These are phyloP conservation scores for Cornus suecica DNA, from an alignment of 148 eudicot species.

Conservation along the genomic window DNA sequence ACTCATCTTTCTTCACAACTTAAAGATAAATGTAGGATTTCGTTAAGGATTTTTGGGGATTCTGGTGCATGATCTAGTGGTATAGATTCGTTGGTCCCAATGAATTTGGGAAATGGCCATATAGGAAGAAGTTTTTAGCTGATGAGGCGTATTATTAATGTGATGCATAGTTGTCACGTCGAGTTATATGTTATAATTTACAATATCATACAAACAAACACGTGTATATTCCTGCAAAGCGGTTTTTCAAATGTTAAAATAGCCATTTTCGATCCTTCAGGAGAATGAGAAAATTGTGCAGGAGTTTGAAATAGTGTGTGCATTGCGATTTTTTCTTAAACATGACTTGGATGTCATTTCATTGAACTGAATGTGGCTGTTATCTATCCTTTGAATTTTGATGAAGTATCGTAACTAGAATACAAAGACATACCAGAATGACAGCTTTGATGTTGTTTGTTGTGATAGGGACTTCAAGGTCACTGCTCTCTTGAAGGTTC, in stretches of 20 bases:
- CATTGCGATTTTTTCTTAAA: not conserved
- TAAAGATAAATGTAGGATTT: too few relatives aligned
- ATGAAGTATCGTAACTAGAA: not conserved
- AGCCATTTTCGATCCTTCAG: not conserved
- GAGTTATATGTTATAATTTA: not conserved
- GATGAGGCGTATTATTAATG: not conserved
- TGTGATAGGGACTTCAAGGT: not conserved
- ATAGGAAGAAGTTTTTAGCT: too few relatives aligned
- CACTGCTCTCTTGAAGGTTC: not conserved
- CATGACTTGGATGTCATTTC: not conserved
- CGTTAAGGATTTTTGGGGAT: too few relatives aligned
- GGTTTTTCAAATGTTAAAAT: not conserved
- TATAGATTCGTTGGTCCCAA: too few relatives aligned
- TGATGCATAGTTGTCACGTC: not conserved
- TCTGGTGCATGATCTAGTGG: too few relatives aligned
- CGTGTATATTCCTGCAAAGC: not conserved
- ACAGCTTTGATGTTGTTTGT: not conserved
- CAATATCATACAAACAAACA: too few relatives aligned
- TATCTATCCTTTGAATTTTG: not conserved
- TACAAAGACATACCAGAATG: not conserved
- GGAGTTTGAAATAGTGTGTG: not conserved
- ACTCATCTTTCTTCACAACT: too few relatives aligned
- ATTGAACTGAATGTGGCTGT: not conserved
- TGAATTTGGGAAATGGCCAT: too few relatives aligned
- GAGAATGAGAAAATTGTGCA: not conserved